A percentile compares a stretch with the other conserved stretches of the same genome.
phyloP scores from a whole-genome alignment of 805 yeast species.

The Clavispora santaluciae region DNA sequence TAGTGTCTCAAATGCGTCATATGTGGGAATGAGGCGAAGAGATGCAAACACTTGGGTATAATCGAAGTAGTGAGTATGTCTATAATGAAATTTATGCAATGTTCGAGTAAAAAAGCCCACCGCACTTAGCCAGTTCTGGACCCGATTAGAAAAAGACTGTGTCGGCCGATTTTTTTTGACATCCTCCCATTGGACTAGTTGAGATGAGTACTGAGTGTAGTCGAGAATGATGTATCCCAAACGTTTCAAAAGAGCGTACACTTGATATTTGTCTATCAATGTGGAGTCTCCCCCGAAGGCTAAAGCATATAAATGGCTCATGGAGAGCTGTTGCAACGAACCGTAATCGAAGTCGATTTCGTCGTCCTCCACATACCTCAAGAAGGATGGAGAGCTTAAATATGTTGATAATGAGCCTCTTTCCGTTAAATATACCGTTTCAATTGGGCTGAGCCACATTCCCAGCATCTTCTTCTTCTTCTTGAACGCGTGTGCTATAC shows the following conservation, averaged over 20 bases:
- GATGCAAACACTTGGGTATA: slow-evolving; percentile 20
- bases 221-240: slow-evolving; percentile 62
- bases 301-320: slow-evolving; percentile 60
- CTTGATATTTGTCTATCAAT: slow-evolving; percentile 53
- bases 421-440: slow-evolving; percentile 72
- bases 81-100: slow-evolving; percentile 13
- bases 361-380: slow-evolving; percentile 16
- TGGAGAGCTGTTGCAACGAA: slow-evolving; percentile 38
- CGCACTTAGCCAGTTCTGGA: neutral
- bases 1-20: slow-evolving; percentile 11
- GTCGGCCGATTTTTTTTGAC: slow-evolving; percentile 19
- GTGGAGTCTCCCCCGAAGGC: slow-evolving; percentile 35
- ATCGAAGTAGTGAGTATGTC: slow-evolving; percentile 23
- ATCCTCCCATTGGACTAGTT: slow-evolving; percentile 14
- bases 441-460: slow-evolving; percentile 57
- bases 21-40: slow-evolving; percentile 17
- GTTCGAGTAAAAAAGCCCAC: neutral
- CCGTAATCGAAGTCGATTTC: slow-evolving; percentile 20
- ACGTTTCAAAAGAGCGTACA: slow-evolving; percentile 70
- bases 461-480: slow-evolving; percentile 16
- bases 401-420: slow-evolving; percentile 53
- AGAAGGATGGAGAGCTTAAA: slow-evolving; percentile 18
- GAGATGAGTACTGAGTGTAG: slow-evolving; percentile 2
- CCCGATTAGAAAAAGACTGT: slow-evolving; percentile 6
- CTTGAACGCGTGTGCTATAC: slow-evolving; percentile 36